phyloP scores from a whole-genome alignment of 1,284 basidiomycete species.

The Amylostereum areolatum region DNA sequence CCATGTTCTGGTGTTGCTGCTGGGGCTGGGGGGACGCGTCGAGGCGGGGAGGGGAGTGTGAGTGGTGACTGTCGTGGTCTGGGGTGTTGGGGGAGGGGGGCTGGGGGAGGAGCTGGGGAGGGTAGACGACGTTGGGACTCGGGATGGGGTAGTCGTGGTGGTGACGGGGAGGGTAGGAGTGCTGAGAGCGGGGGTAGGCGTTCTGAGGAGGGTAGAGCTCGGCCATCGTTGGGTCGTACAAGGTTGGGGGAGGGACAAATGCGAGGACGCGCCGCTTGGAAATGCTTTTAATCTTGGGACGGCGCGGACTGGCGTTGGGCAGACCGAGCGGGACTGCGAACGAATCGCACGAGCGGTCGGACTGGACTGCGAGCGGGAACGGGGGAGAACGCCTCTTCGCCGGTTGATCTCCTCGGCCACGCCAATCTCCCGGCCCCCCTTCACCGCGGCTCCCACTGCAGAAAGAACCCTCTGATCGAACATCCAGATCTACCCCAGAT shows the following conservation, averaged over 20 bases:
- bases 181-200: conserved; percentile 31
- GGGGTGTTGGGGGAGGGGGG: conserved; percentile 11
- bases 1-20: conserved; percentile 26
- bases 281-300: no score
- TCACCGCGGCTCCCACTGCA: no score
- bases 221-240: conserved; percentile 42
- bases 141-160: conserved; percentile 36
- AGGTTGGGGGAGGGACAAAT: conserved; percentile 29
- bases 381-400: no score
- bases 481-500: no score
- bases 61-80: conserved; percentile 15
- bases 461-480: no score
- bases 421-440: no score
- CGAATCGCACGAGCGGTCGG: no score
- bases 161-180: conserved; percentile 44
- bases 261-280: conserved; percentile 17
- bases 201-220: conserved; percentile 69
- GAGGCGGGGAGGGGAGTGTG: conserved; percentile 26
- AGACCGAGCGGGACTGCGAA: no score
- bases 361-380: no score
- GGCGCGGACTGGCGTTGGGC: no score
- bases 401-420: no score
- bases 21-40: conserved; percentile 38
- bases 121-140: conserved; percentile 20
- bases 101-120: conserved; percentile 20